Evolutionary conservation across 2,329 filamentous ascomycete species (phyloP).

Genomic region (Aspergillus sojae): DNA sequence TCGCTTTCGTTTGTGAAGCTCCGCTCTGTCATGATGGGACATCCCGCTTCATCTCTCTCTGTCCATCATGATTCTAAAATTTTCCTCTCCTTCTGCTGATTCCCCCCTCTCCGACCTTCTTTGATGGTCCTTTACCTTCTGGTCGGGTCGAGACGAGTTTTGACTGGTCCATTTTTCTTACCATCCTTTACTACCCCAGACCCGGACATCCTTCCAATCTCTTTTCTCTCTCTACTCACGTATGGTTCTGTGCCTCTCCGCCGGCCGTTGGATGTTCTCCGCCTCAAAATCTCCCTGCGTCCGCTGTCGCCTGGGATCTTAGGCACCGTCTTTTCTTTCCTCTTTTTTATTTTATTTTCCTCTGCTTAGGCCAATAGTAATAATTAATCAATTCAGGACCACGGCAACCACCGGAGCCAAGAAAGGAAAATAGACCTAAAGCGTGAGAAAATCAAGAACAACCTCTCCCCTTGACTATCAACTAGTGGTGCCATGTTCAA

Average conservation of each 20-base stretch:
- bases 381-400: conserved; percentile 1
- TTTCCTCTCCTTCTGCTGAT: conserved; percentile 1
- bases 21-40: conserved; percentile 21
- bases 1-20: conserved; percentile 22
- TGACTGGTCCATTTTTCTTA: conserved; percentile 4
- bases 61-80: not conserved
- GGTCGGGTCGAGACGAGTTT: not conserved
- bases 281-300: conserved; percentile 24
- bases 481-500: conserved; percentile 28
- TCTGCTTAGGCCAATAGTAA: not conserved
- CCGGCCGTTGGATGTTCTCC: conserved; percentile 27
- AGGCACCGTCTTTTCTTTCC: conserved; percentile 5
- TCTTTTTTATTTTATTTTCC: not conserved
- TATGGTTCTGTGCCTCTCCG: conserved; percentile 20
- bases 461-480: conserved; percentile 11
- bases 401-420: conserved; percentile 4
- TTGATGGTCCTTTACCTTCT: conserved; percentile 2
- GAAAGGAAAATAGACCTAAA: conserved; percentile 6
- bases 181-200: conserved; percentile 16
- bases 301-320: conserved; percentile 18
- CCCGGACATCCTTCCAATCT: conserved; percentile 8
- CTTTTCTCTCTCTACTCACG: conserved; percentile 6
- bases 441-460: conserved; percentile 7
- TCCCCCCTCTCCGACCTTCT: not conserved
- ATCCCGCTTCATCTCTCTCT: conserved; percentile 11